Percentiles rank a stretch among this genome's conserved stretches.
Conservation (phyloP, 495 filamentous ascomycete genomes). For the Podospora australis region DNA sequence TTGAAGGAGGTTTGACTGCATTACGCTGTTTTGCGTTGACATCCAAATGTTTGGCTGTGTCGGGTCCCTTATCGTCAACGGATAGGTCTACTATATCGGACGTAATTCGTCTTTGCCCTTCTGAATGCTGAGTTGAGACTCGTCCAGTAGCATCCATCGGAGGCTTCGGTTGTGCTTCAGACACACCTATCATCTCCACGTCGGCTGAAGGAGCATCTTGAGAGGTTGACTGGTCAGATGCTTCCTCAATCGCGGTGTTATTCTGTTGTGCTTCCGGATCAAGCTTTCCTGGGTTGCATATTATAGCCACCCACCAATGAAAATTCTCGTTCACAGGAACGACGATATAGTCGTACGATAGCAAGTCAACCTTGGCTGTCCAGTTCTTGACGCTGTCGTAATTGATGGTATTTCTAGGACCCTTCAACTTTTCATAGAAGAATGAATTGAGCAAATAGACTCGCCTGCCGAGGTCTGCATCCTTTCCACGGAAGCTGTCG, state of each 20-base stretch:
- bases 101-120: slow-evolving; percentile 9
- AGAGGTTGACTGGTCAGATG: neutral
- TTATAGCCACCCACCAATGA: slow-evolving; percentile 96
- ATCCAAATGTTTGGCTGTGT: neutral
- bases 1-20: slow-evolving; percentile 24
- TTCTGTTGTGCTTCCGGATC: slow-evolving; percentile 22
- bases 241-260: neutral
- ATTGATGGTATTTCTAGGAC: slow-evolving; percentile 56
- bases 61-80: slow-evolving; percentile 5
- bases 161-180: slow-evolving; percentile 3
- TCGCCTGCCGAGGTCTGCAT: slow-evolving; percentile 51
- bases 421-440: slow-evolving; percentile 70
- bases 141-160: slow-evolving; percentile 17
- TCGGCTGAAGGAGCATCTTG: slow-evolving; percentile 8
- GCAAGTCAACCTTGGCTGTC: slow-evolving; percentile 81
- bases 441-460: slow-evolving; percentile 89
- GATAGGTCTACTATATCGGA: slow-evolving; percentile 16
- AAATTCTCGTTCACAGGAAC: slow-evolving; percentile 81
- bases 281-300: slow-evolving; percentile 72
- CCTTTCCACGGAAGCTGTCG: slow-evolving; percentile 50
- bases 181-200: slow-evolving; percentile 13
- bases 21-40: slow-evolving; percentile 11
- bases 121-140: slow-evolving; percentile 21
- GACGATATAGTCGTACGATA: slow-evolving; percentile 80
- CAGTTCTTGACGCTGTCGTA: slow-evolving; percentile 79